phyloP scores from a whole-genome alignment of 257 asterid species.

The Echium plantagineum region DNA sequence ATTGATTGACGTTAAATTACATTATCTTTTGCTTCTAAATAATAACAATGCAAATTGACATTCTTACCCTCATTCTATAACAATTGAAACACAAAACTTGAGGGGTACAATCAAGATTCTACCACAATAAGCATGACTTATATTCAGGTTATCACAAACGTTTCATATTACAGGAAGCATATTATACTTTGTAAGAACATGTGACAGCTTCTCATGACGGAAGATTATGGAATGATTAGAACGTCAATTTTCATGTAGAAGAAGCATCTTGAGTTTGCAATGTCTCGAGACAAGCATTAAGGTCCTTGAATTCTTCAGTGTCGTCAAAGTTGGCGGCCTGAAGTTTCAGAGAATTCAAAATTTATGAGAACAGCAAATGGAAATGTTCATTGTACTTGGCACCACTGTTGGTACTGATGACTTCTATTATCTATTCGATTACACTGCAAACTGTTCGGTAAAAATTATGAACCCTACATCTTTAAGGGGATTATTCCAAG shows the following conservation, averaged over 20 bases:
- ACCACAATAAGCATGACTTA: too few relatives aligned
- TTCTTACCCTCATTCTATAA: too few relatives aligned
- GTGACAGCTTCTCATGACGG: not conserved
- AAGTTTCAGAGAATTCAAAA: not conserved
- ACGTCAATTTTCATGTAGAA: slow-evolving; percentile 1
- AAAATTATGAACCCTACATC: not conserved
- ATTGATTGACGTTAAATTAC: too few relatives aligned
- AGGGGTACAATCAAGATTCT: too few relatives aligned
- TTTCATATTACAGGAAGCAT: not conserved
- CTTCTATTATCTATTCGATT: too few relatives aligned
- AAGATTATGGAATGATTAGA: too few relatives aligned
- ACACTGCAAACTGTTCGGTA: not conserved
- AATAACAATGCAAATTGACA: too few relatives aligned
- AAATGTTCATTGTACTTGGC: not conserved
- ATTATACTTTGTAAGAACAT: not conserved
- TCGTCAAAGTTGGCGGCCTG: slow-evolving; percentile 46
- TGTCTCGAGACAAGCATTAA: slow-evolving; percentile 45
- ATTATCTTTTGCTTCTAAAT: too few relatives aligned
- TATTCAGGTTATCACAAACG: not conserved
- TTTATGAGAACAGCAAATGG: not conserved
- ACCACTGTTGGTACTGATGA: too few relatives aligned
- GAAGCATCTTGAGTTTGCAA: slow-evolving; percentile 23
- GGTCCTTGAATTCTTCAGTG: slow-evolving; percentile 39
- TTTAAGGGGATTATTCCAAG: not conserved
- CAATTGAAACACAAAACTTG: too few relatives aligned